Base-by-base conservation (phyloP, 148 eudicot species). In the Camellia japonica region DNA sequence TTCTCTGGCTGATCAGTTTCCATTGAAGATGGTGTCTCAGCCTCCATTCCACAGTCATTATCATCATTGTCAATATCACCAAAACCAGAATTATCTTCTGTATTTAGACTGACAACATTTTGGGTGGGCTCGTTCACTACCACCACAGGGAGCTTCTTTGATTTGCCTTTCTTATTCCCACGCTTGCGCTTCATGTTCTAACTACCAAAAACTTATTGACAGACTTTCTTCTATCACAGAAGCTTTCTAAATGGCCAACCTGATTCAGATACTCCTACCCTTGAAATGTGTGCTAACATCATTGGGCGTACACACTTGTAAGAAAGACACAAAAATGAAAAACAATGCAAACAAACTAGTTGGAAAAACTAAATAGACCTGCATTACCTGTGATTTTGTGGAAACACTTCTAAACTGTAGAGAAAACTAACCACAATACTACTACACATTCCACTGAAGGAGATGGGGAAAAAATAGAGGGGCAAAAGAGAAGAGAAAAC, bases 131-230 rank as follows among this genome's bases (percentile, higher is more conserved):
- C 68, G 41, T 80, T 60, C 15, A 67, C 54, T 60, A 60, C 80
- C 61, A 44, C 79, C 13, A 77, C 66, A 19, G 63, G 73, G 52
- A 20, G 76, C 68, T 78, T 73, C 78, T 88, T 86, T 67, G 69
- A 68, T 70, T 91, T 89, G 64, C 84, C 66, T 84, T 86, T 87
- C 71, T 80, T 84, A 58, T 80, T 68, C 42, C 88, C 84, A 55
- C 89, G 89, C 74, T 87, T 91, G 71, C 88, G 87, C 85, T 89
- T 91, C 94, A 91, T 91, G 59, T 62, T 79, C 1, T 66, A 9
- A 71, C 18, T 55, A 19, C 52, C 69, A 52, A 43, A 1, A 61
- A 79, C 18, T 63, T 78, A 59, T 59, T 55, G 49, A 74, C 23
- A 6, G 56, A 19, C 30, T 80, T 80, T 23, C 41, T 68, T 54